phyloP scores from a whole-genome alignment of 2,329 filamentous ascomycete species.

The Trichothecium roseum region DNA sequence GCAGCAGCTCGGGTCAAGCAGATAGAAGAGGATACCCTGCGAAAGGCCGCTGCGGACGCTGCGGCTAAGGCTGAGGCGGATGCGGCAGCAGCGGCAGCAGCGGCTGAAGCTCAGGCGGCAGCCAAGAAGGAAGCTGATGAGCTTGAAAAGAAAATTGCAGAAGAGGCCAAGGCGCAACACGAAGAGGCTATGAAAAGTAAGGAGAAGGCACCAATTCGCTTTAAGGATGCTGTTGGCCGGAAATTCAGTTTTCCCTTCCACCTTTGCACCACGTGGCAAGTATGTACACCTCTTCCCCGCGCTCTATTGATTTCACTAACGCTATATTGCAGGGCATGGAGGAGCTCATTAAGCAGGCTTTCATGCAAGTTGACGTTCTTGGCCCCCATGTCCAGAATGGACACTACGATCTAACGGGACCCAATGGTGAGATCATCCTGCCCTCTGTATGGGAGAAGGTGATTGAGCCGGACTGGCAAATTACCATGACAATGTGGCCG shows the following conservation, averaged over 20 bases:
- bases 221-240: slow-evolving; percentile 83
- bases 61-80: slow-evolving; percentile 25
- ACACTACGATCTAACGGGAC: slow-evolving; percentile 71
- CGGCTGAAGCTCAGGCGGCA: slow-evolving; percentile 24
- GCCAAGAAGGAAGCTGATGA: too few relatives aligned
- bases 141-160: slow-evolving; percentile 31
- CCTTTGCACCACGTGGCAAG: slow-evolving; percentile 73
- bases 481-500: slow-evolving; percentile 50
- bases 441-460: slow-evolving; percentile 71
- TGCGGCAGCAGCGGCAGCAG: too few relatives aligned
- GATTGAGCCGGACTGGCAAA: slow-evolving; percentile 57
- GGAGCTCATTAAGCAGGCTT: slow-evolving; percentile 75
- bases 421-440: slow-evolving; percentile 73
- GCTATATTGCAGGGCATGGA: slow-evolving; percentile 59
- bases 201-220: slow-evolving; percentile 65
- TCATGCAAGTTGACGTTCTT: slow-evolving; percentile 66
- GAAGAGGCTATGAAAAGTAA: slow-evolving; percentile 37
- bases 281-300: slow-evolving; percentile 32
- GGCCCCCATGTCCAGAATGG: slow-evolving; percentile 67
- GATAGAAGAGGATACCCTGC: slow-evolving; percentile 26
- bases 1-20: slow-evolving; percentile 22
- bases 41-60: slow-evolving; percentile 23
- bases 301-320: background rate
- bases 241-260: slow-evolving; percentile 91
- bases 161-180: slow-evolving; percentile 28